phyloP scores from a whole-genome alignment of 768 basidiomycete species.

The Pisolithus albus region DNA sequence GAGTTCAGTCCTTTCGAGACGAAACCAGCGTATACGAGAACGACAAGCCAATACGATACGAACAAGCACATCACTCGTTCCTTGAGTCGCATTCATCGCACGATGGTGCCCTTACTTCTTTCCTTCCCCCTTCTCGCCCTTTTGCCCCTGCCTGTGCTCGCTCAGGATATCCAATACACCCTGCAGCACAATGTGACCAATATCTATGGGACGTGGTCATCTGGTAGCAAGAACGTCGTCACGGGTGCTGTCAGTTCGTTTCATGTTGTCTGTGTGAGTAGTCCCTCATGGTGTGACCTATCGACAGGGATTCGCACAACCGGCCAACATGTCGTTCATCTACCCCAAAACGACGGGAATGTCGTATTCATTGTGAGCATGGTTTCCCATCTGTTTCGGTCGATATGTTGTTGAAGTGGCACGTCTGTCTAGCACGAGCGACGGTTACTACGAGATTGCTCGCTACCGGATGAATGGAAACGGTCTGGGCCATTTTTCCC shows the following conservation, averaged over 20 bases:
- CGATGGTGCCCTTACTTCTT: constrained; percentile 23
- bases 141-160: constrained; percentile 25
- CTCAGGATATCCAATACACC: constrained; percentile 38
- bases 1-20: too few species aligned
- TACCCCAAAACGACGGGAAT: constrained; percentile 86
- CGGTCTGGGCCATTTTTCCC: constrained; percentile 41
- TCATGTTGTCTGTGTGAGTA: background rate
- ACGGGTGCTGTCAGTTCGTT: constrained; percentile 75
- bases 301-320: constrained; percentile 74
- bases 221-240: constrained; percentile 65
- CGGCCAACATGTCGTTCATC: constrained; percentile 71
- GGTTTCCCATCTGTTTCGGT: too few species aligned
- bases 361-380: constrained; percentile 78
- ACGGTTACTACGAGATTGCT: constrained; percentile 81
- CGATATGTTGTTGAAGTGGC: constrained; percentile 4
- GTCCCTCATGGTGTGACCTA: constrained; percentile 1
- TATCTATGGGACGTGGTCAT: constrained; percentile 80
- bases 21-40: too few species aligned
- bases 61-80: background rate
- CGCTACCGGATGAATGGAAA: constrained; percentile 88
- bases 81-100: constrained; percentile 1
- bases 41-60: too few species aligned
- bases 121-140: constrained; percentile 8
- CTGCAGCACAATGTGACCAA: constrained; percentile 56
- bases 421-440: constrained; percentile 43